These are phyloP conservation scores for Colletotrichum sp. DNA, from an alignment of 2,329 filamentous ascomycete genomes.

Conservation along the genomic window DNA sequence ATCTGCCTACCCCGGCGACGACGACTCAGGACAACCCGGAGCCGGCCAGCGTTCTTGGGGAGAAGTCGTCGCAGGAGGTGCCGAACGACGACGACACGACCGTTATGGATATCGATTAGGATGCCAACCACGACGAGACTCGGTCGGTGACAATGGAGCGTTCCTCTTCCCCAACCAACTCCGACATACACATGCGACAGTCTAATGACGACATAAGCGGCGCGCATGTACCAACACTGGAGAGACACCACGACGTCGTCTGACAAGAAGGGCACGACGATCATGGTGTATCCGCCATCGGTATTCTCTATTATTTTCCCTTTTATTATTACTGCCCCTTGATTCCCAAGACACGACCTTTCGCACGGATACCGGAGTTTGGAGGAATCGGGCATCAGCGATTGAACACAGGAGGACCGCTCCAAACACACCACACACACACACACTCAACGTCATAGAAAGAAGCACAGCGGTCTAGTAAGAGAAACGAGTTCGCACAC, in stretches of 20 bases:
- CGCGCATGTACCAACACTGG: background rate
- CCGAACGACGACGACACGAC: conserved; percentile 35
- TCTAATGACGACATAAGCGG: background rate
- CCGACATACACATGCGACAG: background rate
- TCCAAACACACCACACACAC: background rate
- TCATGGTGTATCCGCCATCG: background rate
- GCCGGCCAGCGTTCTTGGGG: conserved; percentile 10
- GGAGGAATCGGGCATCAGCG: conserved; percentile 5
- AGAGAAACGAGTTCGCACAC: background rate
- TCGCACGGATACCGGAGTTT: background rate
- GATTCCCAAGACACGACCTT: background rate
- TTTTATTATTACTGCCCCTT: background rate
- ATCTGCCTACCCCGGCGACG: conserved; percentile 21
- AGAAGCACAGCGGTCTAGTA: background rate
- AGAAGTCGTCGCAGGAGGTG: conserved; percentile 24
- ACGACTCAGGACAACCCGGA: conserved; percentile 33
- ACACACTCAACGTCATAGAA: background rate
- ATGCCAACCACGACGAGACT: background rate
- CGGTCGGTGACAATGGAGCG: background rate
- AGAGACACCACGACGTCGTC: background rate
- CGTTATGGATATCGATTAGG: conserved; percentile 44
- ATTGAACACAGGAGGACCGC: background rate
- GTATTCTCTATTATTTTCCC: background rate
- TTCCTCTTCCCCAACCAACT: background rate
- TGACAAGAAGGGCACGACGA: background rate